Base-by-base conservation (phyloP, 768 basidiomycete species). In the Mycena leptocephala region DNA sequence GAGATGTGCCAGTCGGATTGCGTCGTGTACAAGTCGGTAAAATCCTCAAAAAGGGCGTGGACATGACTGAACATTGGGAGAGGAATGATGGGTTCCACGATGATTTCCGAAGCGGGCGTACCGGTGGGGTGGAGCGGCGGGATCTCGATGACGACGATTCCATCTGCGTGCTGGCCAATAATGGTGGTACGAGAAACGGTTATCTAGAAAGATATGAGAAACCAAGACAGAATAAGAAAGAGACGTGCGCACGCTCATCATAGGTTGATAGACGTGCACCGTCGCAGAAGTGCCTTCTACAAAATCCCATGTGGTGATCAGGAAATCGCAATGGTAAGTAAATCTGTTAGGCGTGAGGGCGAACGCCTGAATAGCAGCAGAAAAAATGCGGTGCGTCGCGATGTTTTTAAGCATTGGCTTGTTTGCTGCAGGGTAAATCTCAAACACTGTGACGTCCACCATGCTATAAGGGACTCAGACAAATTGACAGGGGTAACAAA, bases 301-400 rank as follows among this genome's bases (percentile, higher is more conserved):
- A 30, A 76, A 76, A 30, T 76, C 64, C 75, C 75, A 76, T 30
- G 35, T 51, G 11, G 70, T 76, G 11, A 76, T 30, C 28, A 58
- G 24, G 3, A 67, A 61, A 30, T 72, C 35, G 55, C 46, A 33
- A 26, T 76, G 48, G 48, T 56, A 76, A 32, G 70, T 68, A 30
- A 76, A 71, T 28, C 64, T 64, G 48, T 76, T 56, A 7, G 32
- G 70, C 5, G 55, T 67, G 26, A 76, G 43, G 41, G 70, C 58
- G 26, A 8, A 48, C 5, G 30, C 64, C 14, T 26, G 18, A 14
- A 76, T 33, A 11, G 22, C 1, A 1, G 39, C 35, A 56, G 64
- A 32, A 26, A 43, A 32, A 2, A 58, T 35, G 41, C 70, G 63
- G 11, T 46, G 66, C 18, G 67, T 58, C 26, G 63, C 70, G 22